Base-by-base conservation (phyloP, 1,284 basidiomycete species). In the Phenoliferia sp. region DNA sequence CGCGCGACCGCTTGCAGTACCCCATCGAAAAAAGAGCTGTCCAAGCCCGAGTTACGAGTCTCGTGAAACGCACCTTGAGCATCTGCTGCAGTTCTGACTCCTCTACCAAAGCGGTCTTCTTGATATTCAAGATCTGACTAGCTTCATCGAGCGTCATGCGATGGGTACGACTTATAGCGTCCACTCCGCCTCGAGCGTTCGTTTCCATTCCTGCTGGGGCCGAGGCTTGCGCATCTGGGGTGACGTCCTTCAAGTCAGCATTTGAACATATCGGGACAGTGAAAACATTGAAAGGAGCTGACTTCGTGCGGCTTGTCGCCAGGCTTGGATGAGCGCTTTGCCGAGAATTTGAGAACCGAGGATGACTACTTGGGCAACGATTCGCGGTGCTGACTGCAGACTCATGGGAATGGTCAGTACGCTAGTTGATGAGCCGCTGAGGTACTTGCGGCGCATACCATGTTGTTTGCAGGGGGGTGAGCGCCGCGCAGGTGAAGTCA, bases 61-160 rank as follows among this genome's bases (percentile, higher is more conserved):
- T n/a, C 32, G n/a, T n/a, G n/a, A n/a, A 29, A 80, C 84, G 77
- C 76, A 90, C 94, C 83, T 88, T 88, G 61, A 90, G 76, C 31
- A 94, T 82, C 64, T 81, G 82, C 76, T 92, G 89, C 77, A 90
- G 78, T 1, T 83, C 70, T 9, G 39, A 59, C 50, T 74, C 72
- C 16, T 65, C 60, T 17, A 39, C 62, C 31, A 66, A 35, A 10
- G 56, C 69, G n/a, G 29, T 62, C 28, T 70, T 70, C 80, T 94
- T 96, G 54, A 88, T 82, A 78, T 99, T 98, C 73, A 99, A 82
- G 77, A 99, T 94, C 69, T 97, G 82, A 75, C 89, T 88, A 31
- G 96, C 96, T 82, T 99, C 96, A 73, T 99, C 95, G 72, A 96
- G 77, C 29, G 92, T 94, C 94, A 99, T 96, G 57, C 89, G 86